Percentiles rank a stretch among this genome's conserved stretches.
phyloP scores from a whole-genome alignment of 352 stramenopile genomes.

The Blastocystis sp. region DNA sequence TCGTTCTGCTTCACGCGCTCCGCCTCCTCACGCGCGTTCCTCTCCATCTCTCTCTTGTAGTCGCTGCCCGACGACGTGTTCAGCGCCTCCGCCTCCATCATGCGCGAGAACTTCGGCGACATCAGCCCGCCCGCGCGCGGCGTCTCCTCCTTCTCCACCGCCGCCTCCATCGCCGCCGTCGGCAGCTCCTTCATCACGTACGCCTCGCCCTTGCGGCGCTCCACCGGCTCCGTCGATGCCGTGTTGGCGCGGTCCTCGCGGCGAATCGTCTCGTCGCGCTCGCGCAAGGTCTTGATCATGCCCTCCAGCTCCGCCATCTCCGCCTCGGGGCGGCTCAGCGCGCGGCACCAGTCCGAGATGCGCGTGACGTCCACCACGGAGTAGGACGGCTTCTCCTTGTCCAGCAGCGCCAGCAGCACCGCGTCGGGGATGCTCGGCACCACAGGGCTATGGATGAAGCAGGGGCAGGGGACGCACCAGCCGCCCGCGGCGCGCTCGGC shows the following conservation, averaged over 20 bases:
- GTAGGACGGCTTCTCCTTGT: slow-evolving; percentile 23
- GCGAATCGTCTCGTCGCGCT: slow-evolving; percentile 11
- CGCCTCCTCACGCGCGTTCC: background rate
- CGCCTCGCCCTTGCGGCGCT: background rate
- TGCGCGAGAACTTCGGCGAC: slow-evolving; percentile 12
- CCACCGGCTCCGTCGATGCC: background rate
- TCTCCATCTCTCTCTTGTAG: slow-evolving; percentile 6
- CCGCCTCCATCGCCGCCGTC: background rate
- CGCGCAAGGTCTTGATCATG: background rate
- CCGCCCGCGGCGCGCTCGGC: background rate
- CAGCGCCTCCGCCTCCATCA: background rate
- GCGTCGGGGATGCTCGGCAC: slow-evolving; percentile 36
- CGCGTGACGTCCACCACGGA: slow-evolving; percentile 29
- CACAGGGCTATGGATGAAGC: background rate
- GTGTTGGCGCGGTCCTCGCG: background rate
- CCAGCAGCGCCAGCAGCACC: background rate
- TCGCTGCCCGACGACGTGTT: background rate
- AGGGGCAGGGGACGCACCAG: background rate
- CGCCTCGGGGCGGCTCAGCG: background rate
- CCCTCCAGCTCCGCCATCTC: background rate
- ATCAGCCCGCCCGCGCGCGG: background rate
- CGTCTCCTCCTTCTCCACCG: no score
- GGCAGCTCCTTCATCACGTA: slow-evolving; percentile 3
- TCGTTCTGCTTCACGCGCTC: background rate
- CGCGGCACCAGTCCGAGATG: background rate